phyloP scores from a whole-genome alignment of 2,329 filamentous ascomycete species.

The Aureobasidium sp. region DNA sequence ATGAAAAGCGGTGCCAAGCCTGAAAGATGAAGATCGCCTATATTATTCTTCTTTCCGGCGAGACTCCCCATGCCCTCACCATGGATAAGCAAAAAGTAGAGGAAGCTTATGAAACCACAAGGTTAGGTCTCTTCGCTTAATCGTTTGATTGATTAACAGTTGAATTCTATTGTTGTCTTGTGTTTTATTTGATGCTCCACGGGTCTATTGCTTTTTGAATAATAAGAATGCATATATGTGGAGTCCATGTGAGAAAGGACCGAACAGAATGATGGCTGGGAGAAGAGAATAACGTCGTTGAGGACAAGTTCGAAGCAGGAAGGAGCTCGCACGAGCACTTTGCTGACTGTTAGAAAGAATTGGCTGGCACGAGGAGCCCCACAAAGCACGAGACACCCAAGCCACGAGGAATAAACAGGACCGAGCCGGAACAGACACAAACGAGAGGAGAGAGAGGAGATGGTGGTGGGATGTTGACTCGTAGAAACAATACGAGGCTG shows the following conservation, averaged over 20 bases:
- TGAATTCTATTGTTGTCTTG: neutral
- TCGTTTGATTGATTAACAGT: neutral
- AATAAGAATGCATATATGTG: neutral
- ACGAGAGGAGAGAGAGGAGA: neutral
- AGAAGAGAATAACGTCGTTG: neutral
- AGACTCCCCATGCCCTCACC: neutral
- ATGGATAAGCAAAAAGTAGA: slow-evolving; percentile 4
- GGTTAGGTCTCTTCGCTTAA: neutral
- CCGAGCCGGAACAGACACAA: slow-evolving; percentile 9
- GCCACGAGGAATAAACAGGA: slow-evolving; percentile 7
- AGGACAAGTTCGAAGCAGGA: neutral
- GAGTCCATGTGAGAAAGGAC: neutral
- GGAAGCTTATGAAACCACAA: neutral
- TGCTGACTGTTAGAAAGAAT: neutral
- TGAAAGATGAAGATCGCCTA: slow-evolving; percentile 6
- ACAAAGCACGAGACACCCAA: slow-evolving; percentile 6
- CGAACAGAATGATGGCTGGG: neutral
- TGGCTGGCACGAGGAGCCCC: neutral
- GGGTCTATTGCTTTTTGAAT: neutral
- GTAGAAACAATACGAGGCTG: neutral
- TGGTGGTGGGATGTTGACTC: slow-evolving; percentile 6
- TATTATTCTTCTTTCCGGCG: neutral
- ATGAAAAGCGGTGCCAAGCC: slow-evolving; percentile 2
- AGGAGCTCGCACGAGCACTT: slow-evolving; percentile 9
- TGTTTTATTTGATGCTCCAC: slow-evolving; percentile 11